These are phyloP conservation scores for Coniochaeta hoffmannii DNA, from an alignment of 2,329 filamentous ascomycete species.

Conservation along the genomic window DNA sequence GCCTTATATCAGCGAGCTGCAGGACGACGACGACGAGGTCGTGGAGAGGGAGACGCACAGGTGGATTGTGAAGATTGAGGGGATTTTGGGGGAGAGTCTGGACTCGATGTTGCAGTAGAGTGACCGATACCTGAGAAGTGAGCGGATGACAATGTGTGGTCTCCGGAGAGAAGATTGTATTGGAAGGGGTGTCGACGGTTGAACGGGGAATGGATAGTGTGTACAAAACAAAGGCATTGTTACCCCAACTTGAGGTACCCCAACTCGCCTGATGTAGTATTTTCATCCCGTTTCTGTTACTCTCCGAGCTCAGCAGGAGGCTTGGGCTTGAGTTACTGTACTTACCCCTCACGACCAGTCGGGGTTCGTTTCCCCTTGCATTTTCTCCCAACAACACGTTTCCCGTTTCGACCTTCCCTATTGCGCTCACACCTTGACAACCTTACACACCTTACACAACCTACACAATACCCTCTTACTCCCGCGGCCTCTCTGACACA, in stretches of 20 bases:
- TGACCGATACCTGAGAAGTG: too few relatives aligned
- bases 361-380: neutral
- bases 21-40: constrained; percentile 92
- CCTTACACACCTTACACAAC: neutral
- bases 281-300: neutral
- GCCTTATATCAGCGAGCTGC: constrained; percentile 88
- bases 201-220: neutral
- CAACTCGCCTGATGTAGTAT: neutral
- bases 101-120: constrained; percentile 82
- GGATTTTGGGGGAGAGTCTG: constrained; percentile 79
- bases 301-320: neutral
- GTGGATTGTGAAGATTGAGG: constrained; percentile 89
- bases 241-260: neutral
- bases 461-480: neutral
- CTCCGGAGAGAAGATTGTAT: too few relatives aligned
- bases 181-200: constrained; percentile 9
- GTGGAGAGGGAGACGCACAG: constrained; percentile 84
- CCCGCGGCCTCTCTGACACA: too few relatives aligned
- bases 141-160: too few relatives aligned
- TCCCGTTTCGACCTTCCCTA: too few relatives aligned
- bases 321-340: neutral
- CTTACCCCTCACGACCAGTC: neutral
- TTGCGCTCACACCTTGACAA: neutral
- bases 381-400: neutral
- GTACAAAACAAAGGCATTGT: neutral